Conservation (phyloP, 768 basidiomycete genomes). For the Mrakia frigida region DNA sequence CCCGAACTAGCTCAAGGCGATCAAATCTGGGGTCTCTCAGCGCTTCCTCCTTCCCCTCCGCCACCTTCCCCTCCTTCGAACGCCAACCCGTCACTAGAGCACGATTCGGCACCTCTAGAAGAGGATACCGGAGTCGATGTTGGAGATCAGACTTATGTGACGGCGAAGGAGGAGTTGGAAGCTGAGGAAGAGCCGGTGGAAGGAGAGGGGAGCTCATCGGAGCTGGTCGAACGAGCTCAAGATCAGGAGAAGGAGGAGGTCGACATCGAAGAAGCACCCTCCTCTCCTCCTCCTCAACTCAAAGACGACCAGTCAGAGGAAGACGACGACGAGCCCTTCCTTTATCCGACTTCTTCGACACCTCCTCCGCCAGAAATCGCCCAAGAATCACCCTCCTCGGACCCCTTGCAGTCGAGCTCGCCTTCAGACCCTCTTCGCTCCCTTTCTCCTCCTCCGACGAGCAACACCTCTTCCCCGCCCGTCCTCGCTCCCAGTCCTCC, state of each 20-base stretch:
- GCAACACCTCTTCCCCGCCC: not conserved
- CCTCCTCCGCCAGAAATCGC: not conserved
- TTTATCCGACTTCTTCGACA: not conserved
- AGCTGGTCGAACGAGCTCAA: not conserved
- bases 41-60: not conserved
- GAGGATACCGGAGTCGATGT: not conserved
- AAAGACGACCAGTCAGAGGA: not conserved
- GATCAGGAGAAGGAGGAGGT: too few species aligned
- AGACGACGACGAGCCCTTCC: not conserved
- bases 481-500: not conserved
- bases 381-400: not conserved
- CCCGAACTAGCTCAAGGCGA: conserved; percentile 5
- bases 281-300: not conserved
- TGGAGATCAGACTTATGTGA: not conserved
- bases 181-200: not conserved
- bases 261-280: too few species aligned
- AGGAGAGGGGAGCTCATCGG: not conserved
- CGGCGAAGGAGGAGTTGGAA: not conserved
- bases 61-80: not conserved
- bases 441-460: not conserved
- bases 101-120: not conserved
- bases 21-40: not conserved
- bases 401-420: not conserved
- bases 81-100: not conserved
- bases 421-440: conserved; percentile 4